A percentile compares a stretch with the other conserved stretches of the same genome.
Evolutionary conservation across 495 filamentous ascomycete species (phyloP).

Genomic region (Xanthoparmelia taractica): DNA sequence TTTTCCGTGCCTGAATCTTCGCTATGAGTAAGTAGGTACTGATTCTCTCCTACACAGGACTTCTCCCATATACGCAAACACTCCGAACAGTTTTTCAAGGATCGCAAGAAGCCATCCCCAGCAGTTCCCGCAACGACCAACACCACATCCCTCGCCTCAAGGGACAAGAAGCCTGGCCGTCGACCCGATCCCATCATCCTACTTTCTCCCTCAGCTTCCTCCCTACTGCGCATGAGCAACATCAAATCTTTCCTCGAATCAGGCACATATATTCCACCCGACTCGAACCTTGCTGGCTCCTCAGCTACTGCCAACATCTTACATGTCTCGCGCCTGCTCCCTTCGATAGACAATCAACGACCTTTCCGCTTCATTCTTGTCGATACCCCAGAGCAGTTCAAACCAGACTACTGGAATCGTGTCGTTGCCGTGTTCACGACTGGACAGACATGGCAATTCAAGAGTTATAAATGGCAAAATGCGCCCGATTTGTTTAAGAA

Average conservation of each 20-base stretch:
- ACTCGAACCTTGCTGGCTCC: constrained; percentile 52
- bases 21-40: background rate
- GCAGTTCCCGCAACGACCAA: constrained; percentile 31
- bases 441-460: constrained; percentile 97
- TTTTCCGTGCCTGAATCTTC: constrained; percentile 7
- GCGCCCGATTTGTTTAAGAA: constrained; percentile 84
- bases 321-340: constrained; percentile 71
- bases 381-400: constrained; percentile 86
- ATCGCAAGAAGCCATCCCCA: constrained; percentile 39
- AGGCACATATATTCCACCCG: constrained; percentile 71
- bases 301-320: constrained; percentile 64
- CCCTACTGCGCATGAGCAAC: constrained; percentile 94
- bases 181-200: constrained; percentile 93
- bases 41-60: constrained; percentile 52
- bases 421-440: constrained; percentile 98
- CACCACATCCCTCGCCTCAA: constrained; percentile 33
- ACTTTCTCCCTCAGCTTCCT: constrained; percentile 94
- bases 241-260: constrained; percentile 90
- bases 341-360: constrained; percentile 59
- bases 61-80: constrained; percentile 91
- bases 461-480: constrained; percentile 91
- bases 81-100: constrained; percentile 63
- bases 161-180: constrained; percentile 47
- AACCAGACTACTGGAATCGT: constrained; percentile 93
- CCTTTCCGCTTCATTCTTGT: constrained; percentile 92